Evolutionary conservation across 257 asterid species (phyloP).

Genomic region (Rhazya stricta): DNA sequence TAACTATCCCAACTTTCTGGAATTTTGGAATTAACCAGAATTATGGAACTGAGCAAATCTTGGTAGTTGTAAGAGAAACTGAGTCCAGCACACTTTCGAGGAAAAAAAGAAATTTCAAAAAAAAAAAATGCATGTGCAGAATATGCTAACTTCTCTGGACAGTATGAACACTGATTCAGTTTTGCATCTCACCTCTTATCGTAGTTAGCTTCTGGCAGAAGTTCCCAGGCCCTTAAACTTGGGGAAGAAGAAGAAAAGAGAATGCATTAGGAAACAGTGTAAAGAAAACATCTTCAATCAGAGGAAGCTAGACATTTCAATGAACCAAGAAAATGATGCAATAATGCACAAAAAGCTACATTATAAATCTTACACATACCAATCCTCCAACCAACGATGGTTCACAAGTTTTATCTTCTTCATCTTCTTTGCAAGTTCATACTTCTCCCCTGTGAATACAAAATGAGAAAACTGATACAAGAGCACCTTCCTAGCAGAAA

Average conservation of each 20-base stretch:
- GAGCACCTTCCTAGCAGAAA: neutral
- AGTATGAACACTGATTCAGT: neutral
- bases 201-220: conserved; percentile 79
- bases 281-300: neutral
- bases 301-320: neutral
- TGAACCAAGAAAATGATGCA: neutral
- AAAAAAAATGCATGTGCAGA: neutral
- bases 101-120: neutral
- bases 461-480: neutral
- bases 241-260: conserved; percentile 15
- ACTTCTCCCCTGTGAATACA: conserved; percentile 69
- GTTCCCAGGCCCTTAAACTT: conserved; percentile 83
- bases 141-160: neutral
- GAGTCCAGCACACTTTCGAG: neutral
- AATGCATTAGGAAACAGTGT: neutral
- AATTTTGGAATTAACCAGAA: neutral
- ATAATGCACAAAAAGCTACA: neutral
- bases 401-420: conserved; percentile 71
- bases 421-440: conserved; percentile 72
- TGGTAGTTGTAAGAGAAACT: neutral
- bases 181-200: conserved; percentile 54
- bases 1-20: neutral
- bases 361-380: conserved; percentile 43
- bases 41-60: neutral
- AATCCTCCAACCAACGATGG: conserved; percentile 88